phyloP scores from a whole-genome alignment of 2,329 filamentous ascomycete species.

The Capronia americana region DNA sequence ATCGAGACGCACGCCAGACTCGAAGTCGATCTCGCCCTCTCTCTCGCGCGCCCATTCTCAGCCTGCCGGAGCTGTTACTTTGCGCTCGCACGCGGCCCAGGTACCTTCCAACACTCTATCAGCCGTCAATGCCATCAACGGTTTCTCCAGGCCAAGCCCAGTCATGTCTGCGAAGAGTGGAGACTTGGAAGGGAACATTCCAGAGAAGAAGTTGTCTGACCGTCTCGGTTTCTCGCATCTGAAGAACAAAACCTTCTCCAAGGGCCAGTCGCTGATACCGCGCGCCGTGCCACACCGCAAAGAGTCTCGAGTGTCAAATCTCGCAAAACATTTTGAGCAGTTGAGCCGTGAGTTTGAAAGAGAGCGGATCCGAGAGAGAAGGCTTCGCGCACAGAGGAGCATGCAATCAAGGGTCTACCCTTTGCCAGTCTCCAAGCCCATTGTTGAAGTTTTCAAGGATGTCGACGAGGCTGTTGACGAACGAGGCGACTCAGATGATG shows the following conservation, averaged over 20 bases:
- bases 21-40: conserved; percentile 53
- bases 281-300: conserved; percentile 76
- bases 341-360: conserved; percentile 96
- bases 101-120: conserved; percentile 35
- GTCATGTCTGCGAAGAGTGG: conserved; percentile 12
- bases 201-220: conserved; percentile 79
- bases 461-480: conserved; percentile 92
- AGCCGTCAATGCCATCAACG: conserved; percentile 37
- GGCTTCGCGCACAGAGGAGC: conserved; percentile 78
- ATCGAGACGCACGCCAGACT: conserved; percentile 33
- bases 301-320: conserved; percentile 81
- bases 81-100: conserved; percentile 42
- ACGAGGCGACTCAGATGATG: conserved; percentile 69
- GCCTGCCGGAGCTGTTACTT: conserved; percentile 47
- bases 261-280: conserved; percentile 77
- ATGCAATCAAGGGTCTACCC: conserved; percentile 82
- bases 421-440: conserved; percentile 89
- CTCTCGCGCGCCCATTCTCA: conserved; percentile 60
- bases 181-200: conserved; percentile 47
- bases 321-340: conserved; percentile 96
- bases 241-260: conserved; percentile 61
- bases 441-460: conserved; percentile 94
- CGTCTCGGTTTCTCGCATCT: conserved; percentile 70
- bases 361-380: conserved; percentile 84
- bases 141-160: conserved; percentile 29